Percentiles rank a stretch among this genome's conserved stretches.
Conservation (phyloP, 352 stramenopile species). For the Phytophthora fragariaefolia region DNA sequence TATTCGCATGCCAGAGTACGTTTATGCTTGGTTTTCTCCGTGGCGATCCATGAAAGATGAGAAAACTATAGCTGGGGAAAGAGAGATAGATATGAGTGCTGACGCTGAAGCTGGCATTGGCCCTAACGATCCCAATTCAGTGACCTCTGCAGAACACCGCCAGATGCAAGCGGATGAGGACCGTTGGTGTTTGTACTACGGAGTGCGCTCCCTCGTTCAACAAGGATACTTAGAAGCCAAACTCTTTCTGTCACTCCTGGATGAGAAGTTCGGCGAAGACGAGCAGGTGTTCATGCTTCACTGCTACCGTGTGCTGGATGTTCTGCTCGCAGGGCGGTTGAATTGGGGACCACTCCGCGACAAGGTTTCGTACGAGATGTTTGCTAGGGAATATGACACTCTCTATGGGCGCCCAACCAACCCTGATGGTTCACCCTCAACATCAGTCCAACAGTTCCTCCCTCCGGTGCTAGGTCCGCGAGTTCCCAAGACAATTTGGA, state of each 20-base stretch:
- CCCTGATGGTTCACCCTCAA: background rate
- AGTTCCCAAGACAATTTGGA: slow-evolving; percentile 83
- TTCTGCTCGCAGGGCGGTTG: slow-evolving; percentile 61
- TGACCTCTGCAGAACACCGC: slow-evolving; percentile 39
- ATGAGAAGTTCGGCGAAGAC: slow-evolving; percentile 94
- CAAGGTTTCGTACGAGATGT: slow-evolving; percentile 61
- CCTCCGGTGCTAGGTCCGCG: background rate
- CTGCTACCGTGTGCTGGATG: slow-evolving; percentile 86
- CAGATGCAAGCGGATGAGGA: slow-evolving; percentile 86
- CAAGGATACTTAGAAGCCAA: slow-evolving; percentile 91
- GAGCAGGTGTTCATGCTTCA: slow-evolving; percentile 91
- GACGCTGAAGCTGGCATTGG: slow-evolving; percentile 13
- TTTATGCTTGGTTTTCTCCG: slow-evolving; percentile 93
- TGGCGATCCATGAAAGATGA: slow-evolving; percentile 66
- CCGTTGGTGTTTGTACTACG: slow-evolving; percentile 94
- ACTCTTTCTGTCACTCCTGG: slow-evolving; percentile 91
- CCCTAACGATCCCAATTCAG: slow-evolving; percentile 17
- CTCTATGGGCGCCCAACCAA: slow-evolving; percentile 24
- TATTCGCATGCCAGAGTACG: slow-evolving; percentile 93
- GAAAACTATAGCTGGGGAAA: slow-evolving; percentile 51
- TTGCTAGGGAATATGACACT: slow-evolving; percentile 53
- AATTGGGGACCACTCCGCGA: slow-evolving; percentile 73
- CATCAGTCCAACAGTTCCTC: background rate
- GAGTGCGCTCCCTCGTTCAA: slow-evolving; percentile 83
- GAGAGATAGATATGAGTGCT: background rate